Percentiles rank a stretch among this genome's conserved stretches.
phyloP scores from a whole-genome alignment of 176 grass and related monocot species.

The Zea luxurians region DNA sequence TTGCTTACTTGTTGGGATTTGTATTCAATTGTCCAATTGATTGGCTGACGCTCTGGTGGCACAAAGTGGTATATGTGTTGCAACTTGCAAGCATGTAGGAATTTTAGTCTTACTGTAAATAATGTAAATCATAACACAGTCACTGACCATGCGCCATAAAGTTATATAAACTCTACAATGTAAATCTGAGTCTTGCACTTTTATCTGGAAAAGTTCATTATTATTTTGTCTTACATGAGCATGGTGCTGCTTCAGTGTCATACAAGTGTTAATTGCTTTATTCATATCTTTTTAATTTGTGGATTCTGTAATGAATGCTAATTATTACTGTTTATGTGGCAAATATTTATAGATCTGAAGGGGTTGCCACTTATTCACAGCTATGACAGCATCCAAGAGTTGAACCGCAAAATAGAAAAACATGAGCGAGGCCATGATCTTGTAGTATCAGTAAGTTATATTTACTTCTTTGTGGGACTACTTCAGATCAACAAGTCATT shows the following conservation, averaged over 20 bases:
- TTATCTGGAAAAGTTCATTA: not conserved
- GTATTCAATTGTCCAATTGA: slow-evolving; percentile 20
- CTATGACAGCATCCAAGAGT: slow-evolving; percentile 94
- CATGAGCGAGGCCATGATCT: slow-evolving; percentile 74
- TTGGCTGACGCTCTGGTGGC: slow-evolving; percentile 16
- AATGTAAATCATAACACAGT: not conserved
- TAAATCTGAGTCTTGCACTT: slow-evolving; percentile 19
- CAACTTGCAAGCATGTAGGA: not conserved
- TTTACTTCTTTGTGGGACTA: slow-evolving; percentile 28
- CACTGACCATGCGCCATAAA: not conserved
- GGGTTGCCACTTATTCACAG: slow-evolving; percentile 80
- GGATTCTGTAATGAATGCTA: slow-evolving; percentile 19
- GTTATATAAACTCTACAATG: slow-evolving; percentile 8
- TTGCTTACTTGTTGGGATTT: not conserved
- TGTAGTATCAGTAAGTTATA: slow-evolving; percentile 87
- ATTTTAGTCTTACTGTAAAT: not conserved
- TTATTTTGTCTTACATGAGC: not conserved
- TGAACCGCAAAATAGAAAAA: slow-evolving; percentile 81
- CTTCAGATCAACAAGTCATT: slow-evolving; percentile 21
- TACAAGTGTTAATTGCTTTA: slow-evolving; percentile 23
- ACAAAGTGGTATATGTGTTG: not conserved
- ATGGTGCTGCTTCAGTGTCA: slow-evolving; percentile 21
- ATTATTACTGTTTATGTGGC: not conserved
- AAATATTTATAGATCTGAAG: slow-evolving; percentile 64
- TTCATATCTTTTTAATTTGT: not conserved